Evolutionary conservation across 257 asterid species (phyloP).

Genomic region (Nicotiana paniculata): DNA sequence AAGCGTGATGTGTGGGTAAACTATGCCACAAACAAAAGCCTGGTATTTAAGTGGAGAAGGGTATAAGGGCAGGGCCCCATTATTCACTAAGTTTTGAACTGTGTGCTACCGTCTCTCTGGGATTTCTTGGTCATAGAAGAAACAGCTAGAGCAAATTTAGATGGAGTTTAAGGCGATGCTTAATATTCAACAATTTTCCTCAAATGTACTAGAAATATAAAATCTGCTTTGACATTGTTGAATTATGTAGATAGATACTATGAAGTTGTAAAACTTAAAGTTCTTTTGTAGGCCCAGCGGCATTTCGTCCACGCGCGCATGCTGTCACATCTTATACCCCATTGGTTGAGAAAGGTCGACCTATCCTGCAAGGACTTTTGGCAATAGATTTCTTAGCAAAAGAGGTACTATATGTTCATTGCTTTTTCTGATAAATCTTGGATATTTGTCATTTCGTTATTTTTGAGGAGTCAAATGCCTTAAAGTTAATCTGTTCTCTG

Average conservation of each 20-base stretch:
- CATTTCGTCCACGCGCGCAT: slow-evolving; percentile 96
- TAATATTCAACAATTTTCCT: not conserved
- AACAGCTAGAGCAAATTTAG: not conserved
- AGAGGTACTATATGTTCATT: slow-evolving; percentile 54
- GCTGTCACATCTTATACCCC: slow-evolving; percentile 63
- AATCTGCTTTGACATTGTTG: not conserved
- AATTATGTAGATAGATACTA: not conserved
- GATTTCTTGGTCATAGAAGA: not conserved
- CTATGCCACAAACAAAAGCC: not conserved
- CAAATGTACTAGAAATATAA: not conserved
- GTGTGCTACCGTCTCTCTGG: not conserved
- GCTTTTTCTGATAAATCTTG: not conserved
- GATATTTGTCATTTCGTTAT: not conserved
- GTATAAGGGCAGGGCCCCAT: not conserved
- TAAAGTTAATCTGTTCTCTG: not conserved
- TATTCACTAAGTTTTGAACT: not conserved
- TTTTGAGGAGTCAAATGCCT: not conserved
- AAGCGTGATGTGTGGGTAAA: not conserved
- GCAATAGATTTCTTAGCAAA: slow-evolving; percentile 90
- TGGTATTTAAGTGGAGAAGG: not conserved
- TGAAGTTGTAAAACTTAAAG: not conserved
- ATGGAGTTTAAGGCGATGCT: not conserved
- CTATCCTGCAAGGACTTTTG: slow-evolving; percentile 92
- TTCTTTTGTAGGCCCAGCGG: slow-evolving; percentile 78
- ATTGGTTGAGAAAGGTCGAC: slow-evolving; percentile 85